Evolutionary conservation across 78 protist species (phyloP), one percentile per base, ranked within the genome.

Genomic region (Acrasis kona): DNA sequence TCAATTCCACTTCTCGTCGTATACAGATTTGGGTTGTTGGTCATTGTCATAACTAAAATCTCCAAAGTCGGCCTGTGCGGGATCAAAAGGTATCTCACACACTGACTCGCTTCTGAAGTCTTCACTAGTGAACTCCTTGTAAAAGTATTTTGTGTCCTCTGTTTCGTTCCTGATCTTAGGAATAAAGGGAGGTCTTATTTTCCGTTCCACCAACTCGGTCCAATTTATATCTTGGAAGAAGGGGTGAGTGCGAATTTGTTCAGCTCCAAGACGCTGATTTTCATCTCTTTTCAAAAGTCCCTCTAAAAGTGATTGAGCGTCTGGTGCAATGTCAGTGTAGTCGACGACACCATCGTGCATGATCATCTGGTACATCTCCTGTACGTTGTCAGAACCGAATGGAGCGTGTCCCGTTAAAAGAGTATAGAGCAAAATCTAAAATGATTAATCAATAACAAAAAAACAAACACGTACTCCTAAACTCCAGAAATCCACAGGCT

Each of bases 391-490:
- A 9, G 67, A 30, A 86, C 85, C 85, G 80, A 89, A 92, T 19
- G 93, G 93, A 29, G 92, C 91, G n/a, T 79, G 32, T 4, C 95
- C 94, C 34, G 86, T 84, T 35, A 89, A 81, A 93, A 92, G 89
- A 65, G 89, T 93, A 57, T 72, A 91, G 8, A 85, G 74, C n/a
- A n/a, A n/a, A n/a, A n/a, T n/a, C n/a, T 61, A 72, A 72, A n/a
- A n/a, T n/a, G n/a, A n/a, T n/a, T n/a, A n/a, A n/a, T n/a, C n/a
- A n/a, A n/a, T n/a, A n/a, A n/a, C n/a, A n/a, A n/a, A n/a, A n/a
- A n/a, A n/a, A n/a, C n/a, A n/a, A n/a, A n/a, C n/a, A n/a, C n/a
- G n/a, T 19, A 72, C 7, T 6, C 76, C 76, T 32, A 72, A 27
- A 65, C 50, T 39, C 76, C 76, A 72, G 69, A 61, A 72, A 65